These are phyloP conservation scores for Vigna trinervia DNA, from an alignment of 306 rosid genomes.

Conservation along the genomic window DNA sequence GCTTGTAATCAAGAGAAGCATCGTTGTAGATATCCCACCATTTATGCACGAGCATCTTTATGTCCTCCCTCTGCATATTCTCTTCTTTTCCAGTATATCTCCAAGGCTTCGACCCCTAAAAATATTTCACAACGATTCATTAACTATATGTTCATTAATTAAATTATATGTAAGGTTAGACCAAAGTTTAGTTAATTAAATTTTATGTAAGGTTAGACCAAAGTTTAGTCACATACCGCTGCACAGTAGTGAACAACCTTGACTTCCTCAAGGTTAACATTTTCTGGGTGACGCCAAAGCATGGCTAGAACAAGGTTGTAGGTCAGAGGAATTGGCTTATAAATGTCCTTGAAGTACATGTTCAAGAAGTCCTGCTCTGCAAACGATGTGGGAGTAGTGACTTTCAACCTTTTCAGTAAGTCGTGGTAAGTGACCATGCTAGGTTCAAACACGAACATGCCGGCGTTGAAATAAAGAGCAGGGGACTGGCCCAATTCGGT, in stretches of 20 bases:
- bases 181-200: not conserved
- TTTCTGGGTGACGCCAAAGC: constrained; percentile 88
- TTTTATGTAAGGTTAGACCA: not conserved
- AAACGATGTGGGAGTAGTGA: constrained; percentile 68
- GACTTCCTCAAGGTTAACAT: constrained; percentile 57
- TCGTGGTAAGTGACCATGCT: constrained; percentile 48
- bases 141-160: no score
- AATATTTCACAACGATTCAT: no score
- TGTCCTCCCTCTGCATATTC: constrained; percentile 85
- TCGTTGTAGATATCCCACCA: constrained; percentile 83
- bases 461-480: constrained; percentile 82
- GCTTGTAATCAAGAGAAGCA: constrained; percentile 59
- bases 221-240: constrained; percentile 45
- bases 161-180: not conserved
- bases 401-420: constrained; percentile 51
- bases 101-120: constrained; percentile 92
- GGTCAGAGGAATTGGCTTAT: constrained; percentile 57
- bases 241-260: constrained; percentile 86
- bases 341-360: constrained; percentile 62
- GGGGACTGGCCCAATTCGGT: constrained; percentile 59
- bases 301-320: constrained; percentile 77
- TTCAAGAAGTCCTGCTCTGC: constrained; percentile 88
- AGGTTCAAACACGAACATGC: constrained; percentile 83
- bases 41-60: constrained; percentile 68
- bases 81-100: constrained; percentile 81